Conservation (phyloP, 257 asterid genomes). For the Verbascum thapsus region DNA sequence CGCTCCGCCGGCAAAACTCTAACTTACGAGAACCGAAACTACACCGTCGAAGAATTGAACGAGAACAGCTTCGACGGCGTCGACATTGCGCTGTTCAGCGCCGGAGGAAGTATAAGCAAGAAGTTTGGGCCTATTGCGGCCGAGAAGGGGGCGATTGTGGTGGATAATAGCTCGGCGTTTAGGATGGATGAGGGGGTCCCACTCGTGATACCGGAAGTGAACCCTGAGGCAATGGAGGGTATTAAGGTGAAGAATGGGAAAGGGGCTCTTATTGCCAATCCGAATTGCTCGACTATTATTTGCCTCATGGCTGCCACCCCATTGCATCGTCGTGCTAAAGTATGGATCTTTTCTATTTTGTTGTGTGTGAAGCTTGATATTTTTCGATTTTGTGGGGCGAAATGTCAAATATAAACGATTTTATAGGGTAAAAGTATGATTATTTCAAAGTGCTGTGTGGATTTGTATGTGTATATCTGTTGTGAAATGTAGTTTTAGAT, state of each 20-base stretch:
- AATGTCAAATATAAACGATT: too few species aligned
- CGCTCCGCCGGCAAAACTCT: constrained; percentile 75
- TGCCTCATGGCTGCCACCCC: constrained; percentile 97
- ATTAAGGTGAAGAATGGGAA: constrained; percentile 68
- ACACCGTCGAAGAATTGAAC: constrained; percentile 60
- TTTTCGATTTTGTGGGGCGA: too few species aligned
- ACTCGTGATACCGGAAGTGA: constrained; percentile 91
- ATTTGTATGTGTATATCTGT: neutral
- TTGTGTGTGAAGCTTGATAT: too few species aligned
- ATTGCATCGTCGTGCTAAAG: constrained; percentile 83
- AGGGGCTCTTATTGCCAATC: constrained; percentile 86
- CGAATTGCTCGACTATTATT: constrained; percentile 91
- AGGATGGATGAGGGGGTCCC: constrained; percentile 89
- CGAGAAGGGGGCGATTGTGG: constrained; percentile 72
- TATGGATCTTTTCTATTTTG: constrained; percentile 31
- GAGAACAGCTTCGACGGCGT: constrained; percentile 68
- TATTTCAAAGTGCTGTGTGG: too few species aligned
- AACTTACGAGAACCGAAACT: constrained; percentile 47
- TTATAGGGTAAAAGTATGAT: too few species aligned
- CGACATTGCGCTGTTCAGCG: constrained; percentile 86
- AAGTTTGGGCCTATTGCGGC: constrained; percentile 83
- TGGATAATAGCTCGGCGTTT: constrained; percentile 97
- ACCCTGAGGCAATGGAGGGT: constrained; percentile 86
- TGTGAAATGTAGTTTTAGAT: too few species aligned
- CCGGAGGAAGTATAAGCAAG: constrained; percentile 94